phyloP scores from a whole-genome alignment of 495 filamentous ascomycete species.

The Penicillium bialowiezense region DNA sequence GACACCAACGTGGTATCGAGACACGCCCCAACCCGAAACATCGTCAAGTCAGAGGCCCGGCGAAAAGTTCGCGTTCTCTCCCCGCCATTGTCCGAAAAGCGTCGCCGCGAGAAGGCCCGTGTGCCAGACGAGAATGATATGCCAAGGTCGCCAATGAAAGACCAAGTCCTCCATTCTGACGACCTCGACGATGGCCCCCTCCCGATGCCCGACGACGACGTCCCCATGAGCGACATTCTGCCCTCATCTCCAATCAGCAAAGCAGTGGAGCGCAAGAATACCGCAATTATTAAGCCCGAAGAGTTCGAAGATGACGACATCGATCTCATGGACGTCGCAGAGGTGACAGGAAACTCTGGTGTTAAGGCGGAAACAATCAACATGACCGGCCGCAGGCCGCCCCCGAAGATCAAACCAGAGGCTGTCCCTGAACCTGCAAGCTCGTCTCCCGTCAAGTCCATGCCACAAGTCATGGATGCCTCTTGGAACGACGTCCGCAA shows the following conservation, averaged over 20 bases:
- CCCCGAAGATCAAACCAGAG: constrained; percentile 69
- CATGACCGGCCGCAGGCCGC: constrained; percentile 76
- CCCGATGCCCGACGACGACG: constrained; percentile 48
- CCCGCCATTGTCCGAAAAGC: constrained; percentile 57
- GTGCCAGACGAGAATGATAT: constrained; percentile 44
- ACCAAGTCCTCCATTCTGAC: constrained; percentile 35
- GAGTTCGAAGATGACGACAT: constrained; percentile 71
- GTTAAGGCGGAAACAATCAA: constrained; percentile 72
- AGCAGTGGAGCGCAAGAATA: constrained; percentile 70
- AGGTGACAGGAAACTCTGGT: constrained; percentile 63
- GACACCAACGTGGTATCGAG: constrained; percentile 73
- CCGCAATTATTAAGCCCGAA: constrained; percentile 56
- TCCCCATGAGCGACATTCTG: constrained; percentile 78
- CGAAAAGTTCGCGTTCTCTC: constrained; percentile 79
- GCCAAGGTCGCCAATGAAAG: constrained; percentile 27
- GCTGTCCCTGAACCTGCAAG: constrained; percentile 64
- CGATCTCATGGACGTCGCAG: constrained; percentile 81
- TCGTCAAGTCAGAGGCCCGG: constrained; percentile 68
- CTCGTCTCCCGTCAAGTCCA: constrained; percentile 70
- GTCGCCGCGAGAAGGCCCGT: constrained; percentile 42
- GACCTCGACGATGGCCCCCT: constrained; percentile 57
- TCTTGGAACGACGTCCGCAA: constrained; percentile 88
- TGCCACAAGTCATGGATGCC: constrained; percentile 64
- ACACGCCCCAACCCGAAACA: constrained; percentile 52
- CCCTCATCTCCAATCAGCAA: constrained; percentile 87